These are phyloP conservation scores for Collybia mongolica DNA, from an alignment of 768 basidiomycete genomes.

Conservation along the genomic window DNA sequence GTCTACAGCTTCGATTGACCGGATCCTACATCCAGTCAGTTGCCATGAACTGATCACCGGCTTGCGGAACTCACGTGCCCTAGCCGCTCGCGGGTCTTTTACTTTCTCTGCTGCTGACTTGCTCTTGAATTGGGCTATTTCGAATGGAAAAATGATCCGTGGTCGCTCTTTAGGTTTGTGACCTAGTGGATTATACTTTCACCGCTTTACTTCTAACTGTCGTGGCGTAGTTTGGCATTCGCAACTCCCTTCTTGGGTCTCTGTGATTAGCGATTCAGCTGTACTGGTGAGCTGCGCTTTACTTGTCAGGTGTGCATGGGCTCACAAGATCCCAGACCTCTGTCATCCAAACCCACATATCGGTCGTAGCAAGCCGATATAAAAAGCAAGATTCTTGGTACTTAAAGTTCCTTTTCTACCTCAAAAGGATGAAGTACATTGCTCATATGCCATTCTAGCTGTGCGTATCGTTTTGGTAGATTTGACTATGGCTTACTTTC, in stretches of 20 bases:
- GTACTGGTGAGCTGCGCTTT: conserved; percentile 22
- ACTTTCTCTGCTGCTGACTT: conserved; percentile 31
- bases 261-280: conserved; percentile 26
- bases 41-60: too few species aligned
- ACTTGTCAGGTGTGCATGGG: background rate
- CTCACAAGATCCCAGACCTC: conserved; percentile 18
- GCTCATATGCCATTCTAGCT: too few species aligned
- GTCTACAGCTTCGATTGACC: too few species aligned
- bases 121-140: conserved; percentile 37
- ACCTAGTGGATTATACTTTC: background rate
- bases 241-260: conserved; percentile 36
- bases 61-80: background rate
- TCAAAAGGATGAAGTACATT: background rate
- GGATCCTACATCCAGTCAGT: too few species aligned
- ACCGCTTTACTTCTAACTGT: background rate
- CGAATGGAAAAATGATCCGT: conserved; percentile 38
- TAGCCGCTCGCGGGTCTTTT: conserved; percentile 30
- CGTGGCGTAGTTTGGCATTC: conserved; percentile 20
- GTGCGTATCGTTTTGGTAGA: too few species aligned
- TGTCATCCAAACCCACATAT: conserved; percentile 39
- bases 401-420: background rate
- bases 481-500: background rate
- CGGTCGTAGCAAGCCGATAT: conserved; percentile 33
- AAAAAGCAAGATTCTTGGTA: conserved; percentile 34
- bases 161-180: conserved; percentile 35